Percentiles rank a stretch among this genome's conserved stretches.
These are phyloP conservation scores for Tolypocladium tundrense DNA, from an alignment of 2,329 filamentous ascomycete species.

Conservation along the genomic window DNA sequence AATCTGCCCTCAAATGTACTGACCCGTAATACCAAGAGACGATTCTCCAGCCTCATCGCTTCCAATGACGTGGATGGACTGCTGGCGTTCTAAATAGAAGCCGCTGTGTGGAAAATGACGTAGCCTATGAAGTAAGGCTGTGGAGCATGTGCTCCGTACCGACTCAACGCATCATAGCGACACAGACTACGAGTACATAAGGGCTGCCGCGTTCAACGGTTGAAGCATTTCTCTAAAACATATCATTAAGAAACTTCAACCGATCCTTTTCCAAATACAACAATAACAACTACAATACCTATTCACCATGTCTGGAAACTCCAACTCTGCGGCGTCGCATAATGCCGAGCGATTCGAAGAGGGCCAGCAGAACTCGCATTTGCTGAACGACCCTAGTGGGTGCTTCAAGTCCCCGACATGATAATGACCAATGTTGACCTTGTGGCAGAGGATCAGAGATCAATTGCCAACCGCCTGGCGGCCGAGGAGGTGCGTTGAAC, in stretches of 20 bases:
- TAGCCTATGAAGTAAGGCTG: conserved; percentile 17
- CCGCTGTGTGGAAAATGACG: conserved; percentile 12
- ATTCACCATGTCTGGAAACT: conserved; percentile 30
- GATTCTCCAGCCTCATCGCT: background rate
- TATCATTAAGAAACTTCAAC: background rate
- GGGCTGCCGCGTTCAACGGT: background rate
- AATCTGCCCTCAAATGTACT: background rate
- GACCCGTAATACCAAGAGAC: background rate
- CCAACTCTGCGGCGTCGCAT: conserved; percentile 53
- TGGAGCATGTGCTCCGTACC: conserved; percentile 10
- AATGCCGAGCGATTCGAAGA: conserved; percentile 56
- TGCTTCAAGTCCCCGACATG: background rate
- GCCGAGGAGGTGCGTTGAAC: conserved; percentile 43
- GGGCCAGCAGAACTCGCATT: conserved; percentile 60
- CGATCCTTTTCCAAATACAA: background rate
- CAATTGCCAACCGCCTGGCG: conserved; percentile 61
- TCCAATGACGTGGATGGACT: background rate
- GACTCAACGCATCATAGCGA: background rate
- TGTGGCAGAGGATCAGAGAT: conserved; percentile 53
- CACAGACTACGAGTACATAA: conserved; percentile 4
- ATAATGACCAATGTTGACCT: background rate
- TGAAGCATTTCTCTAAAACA: background rate
- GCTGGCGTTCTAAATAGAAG: background rate
- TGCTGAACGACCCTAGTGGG: conserved; percentile 61
- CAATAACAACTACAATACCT: background rate